Evolutionary conservation across 2,329 filamentous ascomycete genomes (phyloP), one percentile per base, ranked within the genome.

Genomic region (Xylariaceae sp.): DNA sequence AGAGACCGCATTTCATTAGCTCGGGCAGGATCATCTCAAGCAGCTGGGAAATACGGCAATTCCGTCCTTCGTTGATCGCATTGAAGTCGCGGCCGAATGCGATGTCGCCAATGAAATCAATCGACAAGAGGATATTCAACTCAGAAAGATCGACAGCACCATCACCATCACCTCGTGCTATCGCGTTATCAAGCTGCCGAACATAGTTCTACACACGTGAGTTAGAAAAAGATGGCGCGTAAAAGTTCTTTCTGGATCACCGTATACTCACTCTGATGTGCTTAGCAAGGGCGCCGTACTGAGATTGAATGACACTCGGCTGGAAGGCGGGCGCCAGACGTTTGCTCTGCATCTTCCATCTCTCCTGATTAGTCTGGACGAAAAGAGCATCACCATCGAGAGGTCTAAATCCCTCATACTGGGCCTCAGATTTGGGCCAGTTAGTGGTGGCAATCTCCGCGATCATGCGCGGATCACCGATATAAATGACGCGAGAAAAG

Each of bases 81-180:
- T 58, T 53, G 12, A 58, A 58, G 12, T 53, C 55, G 35, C 43
- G 55, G 9, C 56, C 56, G 34, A 58, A 58, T 26, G 56, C 56
- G 35, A 58, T 58, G n/a, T 58, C 56, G 2, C 56, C 53, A 39
- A 58, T 55, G n/a, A 58, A 58, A 47, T 58, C 56, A 44, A 58
- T 50, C 30, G 56, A 58, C 3, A 58, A 29, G 27, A 58, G 50
- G 35, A 58, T 58, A 7, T 58, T 58, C 31, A 58, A n/a, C 2
- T 47, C 49, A 6, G 56, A 58, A 3, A 58, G 53, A 26, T 53
- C 50, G 3, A 58, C 39, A 8, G 47, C 19, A 19, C 19, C 19
- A 19, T 19, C 34, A 3, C 43, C 47, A 3, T 58, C 50, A 2
- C 49, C 46, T 39, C 44, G 11, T 1, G 48, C 52, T 9, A 19